These are phyloP conservation scores for Coemansia sp. DNA, from an alignment of 192 early-diverging fungal genomes.

Conservation along the genomic window DNA sequence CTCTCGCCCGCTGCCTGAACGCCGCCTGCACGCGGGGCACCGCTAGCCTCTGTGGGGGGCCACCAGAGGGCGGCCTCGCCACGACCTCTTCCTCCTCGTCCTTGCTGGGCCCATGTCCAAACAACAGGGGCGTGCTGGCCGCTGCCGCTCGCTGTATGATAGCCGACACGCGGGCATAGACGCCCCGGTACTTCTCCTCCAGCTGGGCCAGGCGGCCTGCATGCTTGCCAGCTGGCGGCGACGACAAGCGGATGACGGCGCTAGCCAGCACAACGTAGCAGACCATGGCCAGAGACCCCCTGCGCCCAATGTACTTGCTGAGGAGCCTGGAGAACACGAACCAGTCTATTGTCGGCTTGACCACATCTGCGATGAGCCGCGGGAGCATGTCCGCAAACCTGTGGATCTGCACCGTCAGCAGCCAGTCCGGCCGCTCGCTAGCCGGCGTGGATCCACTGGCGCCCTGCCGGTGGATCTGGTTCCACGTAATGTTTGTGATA, in stretches of 20 bases:
- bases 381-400: conserved; percentile 55
- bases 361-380: conserved; percentile 43
- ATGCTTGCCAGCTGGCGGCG: conserved; percentile 42
- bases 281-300: conserved; percentile 50
- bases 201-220: conserved; percentile 36
- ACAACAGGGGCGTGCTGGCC: conserved; percentile 33
- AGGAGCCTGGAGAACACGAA: conserved; percentile 51
- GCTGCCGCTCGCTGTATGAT: conserved; percentile 42
- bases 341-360: conserved; percentile 53
- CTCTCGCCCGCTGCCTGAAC: conserved; percentile 32
- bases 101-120: conserved; percentile 23
- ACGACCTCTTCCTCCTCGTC: conserved; percentile 1
- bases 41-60: conserved; percentile 16
- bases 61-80: no score
- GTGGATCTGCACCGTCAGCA: conserved; percentile 54
- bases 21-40: conserved; percentile 43
- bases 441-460: conserved; percentile 24
- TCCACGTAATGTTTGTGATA: conserved; percentile 54
- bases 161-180: conserved; percentile 41
- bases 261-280: conserved; percentile 45
- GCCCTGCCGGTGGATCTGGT: conserved; percentile 38
- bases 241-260: conserved; percentile 36
- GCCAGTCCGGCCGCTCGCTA: conserved; percentile 49
- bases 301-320: conserved; percentile 43
- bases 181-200: conserved; percentile 42